Base-by-base conservation (phyloP, 1,284 basidiomycete species). In the Pyrrhoderma noxium region DNA sequence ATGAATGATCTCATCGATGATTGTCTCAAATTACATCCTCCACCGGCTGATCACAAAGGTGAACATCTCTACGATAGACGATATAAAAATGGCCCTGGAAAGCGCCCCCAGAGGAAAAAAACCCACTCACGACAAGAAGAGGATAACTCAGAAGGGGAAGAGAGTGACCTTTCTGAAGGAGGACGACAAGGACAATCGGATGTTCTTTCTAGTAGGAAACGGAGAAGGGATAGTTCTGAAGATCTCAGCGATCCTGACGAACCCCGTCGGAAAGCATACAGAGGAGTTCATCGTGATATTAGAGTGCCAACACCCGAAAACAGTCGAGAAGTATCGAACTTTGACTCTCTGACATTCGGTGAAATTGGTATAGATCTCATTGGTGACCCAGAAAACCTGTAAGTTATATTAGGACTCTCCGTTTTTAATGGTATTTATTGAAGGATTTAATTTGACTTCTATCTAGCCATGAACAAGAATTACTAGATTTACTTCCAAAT, bases 1-100 rank as follows among this genome's bases (percentile, higher is more conserved):
- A 76, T 80, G 53, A 71, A 84, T 57, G 35, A 0, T 16, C 54
- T 52, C 5, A 76, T 83, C 39, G 55, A 56, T 19, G 49, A 43
- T 37, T 42, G 22, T 16, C 21, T 50, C 13, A 27, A 21, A 5
- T 7, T 5, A 1, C 2, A 50, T 35, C 52, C 52, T 31, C 47
- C 52, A 8, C 42, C 35, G 36, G 47, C 47, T 4, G 36, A 50
- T n/a, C 41, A 43, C 1, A 47, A 46, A 35, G 52, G 52, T 8
- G 41, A 54, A 16, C 65, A 60, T 36, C 72, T 70, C 4, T 61
- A 31, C 27, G 27, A 31, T 31, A 5, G 27, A 31, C 27, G 27
- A 31, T 31, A 31, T 31, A 5, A 31, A 31, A 11, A 11, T 31
- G 27, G 27, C 27, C 11, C 27, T 31, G 27, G 27, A 31, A 31